Base-by-base conservation (phyloP, 257 asterid species). In the Lycium barbarum region DNA sequence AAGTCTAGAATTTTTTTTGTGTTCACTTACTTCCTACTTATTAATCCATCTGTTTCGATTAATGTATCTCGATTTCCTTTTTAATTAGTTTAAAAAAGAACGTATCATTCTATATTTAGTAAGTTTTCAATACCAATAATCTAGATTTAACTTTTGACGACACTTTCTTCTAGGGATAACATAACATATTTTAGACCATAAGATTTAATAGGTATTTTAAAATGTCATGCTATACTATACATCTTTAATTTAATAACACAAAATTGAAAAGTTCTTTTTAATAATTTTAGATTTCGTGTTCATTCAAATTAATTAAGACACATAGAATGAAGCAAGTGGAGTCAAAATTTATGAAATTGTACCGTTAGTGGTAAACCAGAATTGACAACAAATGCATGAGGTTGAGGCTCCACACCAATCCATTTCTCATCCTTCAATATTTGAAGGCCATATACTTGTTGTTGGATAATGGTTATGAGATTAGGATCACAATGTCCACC, bases 371-470 rank as follows among this genome's bases (percentile, higher is more conserved):
- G 62, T 38, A 68, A 68, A 15, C 78, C 78, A 14, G 78, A 68
- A 68, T 68, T 72, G 58, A 72, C 58, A n/a, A 72, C 58, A 61
- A 84, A 47, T 26, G 83, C 78, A 78, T 36, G 17, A 7, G 36
- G 83, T 35, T 63, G 17, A 63, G 84, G 84, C 10, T 84, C 80
- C 22, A 84, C 79, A 17, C 53, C 79, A 12, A 84, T 20, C 86
- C 86, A 84, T 84, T 76, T 47, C 7, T 54, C 84, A 84, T 84
- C 86, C 22, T 84, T 78, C 5, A 78, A 17, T 17, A 84, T 33
- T 78, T 84, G 86, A 14, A 84, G 80, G n/a, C 86, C 86, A 61
- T 33, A 58, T 0, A 79, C 84, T 2, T 84, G 68, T 63, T 84
- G 84, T 45, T 74, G 82, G 17, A 84, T 55, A 9, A 84, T 10